These are phyloP conservation scores for Tetrahymena thermophila DNA, from an alignment of 73 alveolate genomes.

Conservation along the genomic window DNA sequence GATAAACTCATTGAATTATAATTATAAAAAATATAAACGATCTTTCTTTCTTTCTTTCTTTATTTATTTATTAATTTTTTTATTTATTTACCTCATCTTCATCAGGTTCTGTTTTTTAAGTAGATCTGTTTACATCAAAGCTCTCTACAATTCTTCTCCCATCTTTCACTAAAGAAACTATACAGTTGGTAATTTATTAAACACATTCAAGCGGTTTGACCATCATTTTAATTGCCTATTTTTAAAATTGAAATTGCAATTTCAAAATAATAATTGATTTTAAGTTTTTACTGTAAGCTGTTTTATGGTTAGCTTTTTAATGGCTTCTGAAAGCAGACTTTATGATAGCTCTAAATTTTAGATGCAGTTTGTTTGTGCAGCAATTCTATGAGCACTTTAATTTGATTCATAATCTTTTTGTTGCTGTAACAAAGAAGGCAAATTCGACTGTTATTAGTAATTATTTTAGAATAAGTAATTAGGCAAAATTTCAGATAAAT, in stretches of 20 bases:
- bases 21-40: too few species aligned
- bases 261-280: not conserved
- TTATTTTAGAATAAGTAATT: not conserved
- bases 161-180: not conserved
- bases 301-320: not conserved
- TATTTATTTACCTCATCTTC: not conserved
- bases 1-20: not conserved
- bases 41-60: too few species aligned
- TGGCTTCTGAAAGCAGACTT: not conserved
- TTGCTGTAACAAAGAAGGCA: not conserved
- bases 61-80: too few species aligned
- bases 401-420: not conserved
- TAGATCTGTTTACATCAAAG: not conserved
- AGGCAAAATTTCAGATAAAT: not conserved
- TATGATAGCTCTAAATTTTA: not conserved
- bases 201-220: not conserved
- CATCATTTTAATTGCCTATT: not conserved
- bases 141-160: not conserved
- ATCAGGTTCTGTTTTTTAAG: not conserved
- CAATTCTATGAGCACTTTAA: not conserved
- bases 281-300: not conserved
- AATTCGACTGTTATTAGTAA: not conserved
- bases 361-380: not conserved
- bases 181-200: not conserved
- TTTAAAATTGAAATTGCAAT: not conserved